A percentile compares a stretch with the other conserved stretches of the same genome.
Conservation (phyloP, 305 asterid genomes). For the Caryopteris hybrid region DNA sequence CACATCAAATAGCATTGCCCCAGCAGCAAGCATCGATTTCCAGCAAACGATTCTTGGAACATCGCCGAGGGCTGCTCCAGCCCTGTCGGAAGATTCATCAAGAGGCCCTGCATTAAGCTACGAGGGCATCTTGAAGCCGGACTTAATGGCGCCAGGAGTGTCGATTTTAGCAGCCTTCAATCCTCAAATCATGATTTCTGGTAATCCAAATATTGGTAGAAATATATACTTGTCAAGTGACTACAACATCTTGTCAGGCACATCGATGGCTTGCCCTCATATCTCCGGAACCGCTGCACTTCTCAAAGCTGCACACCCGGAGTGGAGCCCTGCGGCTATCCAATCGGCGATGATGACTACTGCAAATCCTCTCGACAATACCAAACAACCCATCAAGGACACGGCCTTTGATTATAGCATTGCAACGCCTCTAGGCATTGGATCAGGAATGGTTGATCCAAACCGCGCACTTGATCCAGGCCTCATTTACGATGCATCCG, state of each 20-base stretch:
- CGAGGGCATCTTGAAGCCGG: conserved; percentile 29
- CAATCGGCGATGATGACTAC: conserved; percentile 42
- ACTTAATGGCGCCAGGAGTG: conserved; percentile 31
- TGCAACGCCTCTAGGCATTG: conserved; percentile 24
- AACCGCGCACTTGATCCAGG: too few species aligned
- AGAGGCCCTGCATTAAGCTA: conserved; percentile 21
- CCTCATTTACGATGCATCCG: conserved; percentile 32
- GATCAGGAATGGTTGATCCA: conserved; percentile 39
- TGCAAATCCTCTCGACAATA: conserved; percentile 28
- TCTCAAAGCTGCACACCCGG: conserved; percentile 26
- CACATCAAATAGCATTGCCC: not conserved
- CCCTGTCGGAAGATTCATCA: conserved; percentile 18
- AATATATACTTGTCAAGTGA: too few species aligned
- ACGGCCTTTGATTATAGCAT: not conserved
- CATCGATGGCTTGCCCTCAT: conserved; percentile 38
- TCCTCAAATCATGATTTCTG: too few species aligned
- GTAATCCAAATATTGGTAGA: too few species aligned
- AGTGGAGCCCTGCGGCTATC: conserved; percentile 35
- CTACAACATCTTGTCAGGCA: conserved; percentile 25
- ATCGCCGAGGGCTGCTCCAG: conserved; percentile 29
- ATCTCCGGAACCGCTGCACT: conserved; percentile 24
- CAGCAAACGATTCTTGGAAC: conserved; percentile 21
- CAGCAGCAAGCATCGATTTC: conserved; percentile 32
- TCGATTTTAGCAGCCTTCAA: conserved; percentile 27
- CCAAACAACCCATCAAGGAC: conserved; percentile 21